A percentile compares a stretch with the other conserved stretches of the same genome.
These are phyloP conservation scores for Ceratobasidium sp. DNA, from an alignment of 1,284 basidiomycete species.

Conservation along the genomic window DNA sequence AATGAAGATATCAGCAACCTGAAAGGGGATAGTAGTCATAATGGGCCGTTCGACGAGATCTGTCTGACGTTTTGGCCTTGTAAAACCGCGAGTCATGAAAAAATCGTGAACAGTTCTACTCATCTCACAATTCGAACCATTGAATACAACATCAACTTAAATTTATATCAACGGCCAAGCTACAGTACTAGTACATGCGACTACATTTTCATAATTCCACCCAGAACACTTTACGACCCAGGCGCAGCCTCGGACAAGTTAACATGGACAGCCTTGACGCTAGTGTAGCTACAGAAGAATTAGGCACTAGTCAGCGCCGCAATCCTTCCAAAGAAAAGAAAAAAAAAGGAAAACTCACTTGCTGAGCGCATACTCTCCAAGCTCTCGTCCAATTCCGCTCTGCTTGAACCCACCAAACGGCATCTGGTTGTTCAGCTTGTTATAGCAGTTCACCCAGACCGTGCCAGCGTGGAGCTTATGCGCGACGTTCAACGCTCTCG, in stretches of 20 bases:
- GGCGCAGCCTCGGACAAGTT: constrained; percentile 66
- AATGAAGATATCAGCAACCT: too few relatives aligned
- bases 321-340: too few relatives aligned
- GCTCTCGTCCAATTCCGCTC: constrained; percentile 86
- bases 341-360: constrained; percentile 67
- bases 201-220: constrained; percentile 4
- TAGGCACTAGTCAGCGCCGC: constrained; percentile 9
- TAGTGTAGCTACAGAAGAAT: constrained; percentile 79
- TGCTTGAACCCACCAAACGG: constrained; percentile 95
- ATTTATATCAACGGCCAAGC: too few relatives aligned
- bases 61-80: too few relatives aligned
- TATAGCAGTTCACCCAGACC: constrained; percentile 84
- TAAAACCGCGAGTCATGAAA: too few relatives aligned
- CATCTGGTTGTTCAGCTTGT: constrained; percentile 73
- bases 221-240: constrained; percentile 42
- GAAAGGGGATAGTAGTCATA: too few relatives aligned
- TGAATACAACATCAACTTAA: too few relatives aligned
- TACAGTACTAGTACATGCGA: too few relatives aligned
- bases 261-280: constrained; percentile 87
- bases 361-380: constrained; percentile 84
- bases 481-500: constrained; percentile 79
- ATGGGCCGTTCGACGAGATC: too few relatives aligned
- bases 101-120: too few relatives aligned
- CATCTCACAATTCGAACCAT: too few relatives aligned
- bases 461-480: constrained; percentile 88